Evolutionary conservation across 257 asterid species (phyloP).

Genomic region (Scutellaria barbata): DNA sequence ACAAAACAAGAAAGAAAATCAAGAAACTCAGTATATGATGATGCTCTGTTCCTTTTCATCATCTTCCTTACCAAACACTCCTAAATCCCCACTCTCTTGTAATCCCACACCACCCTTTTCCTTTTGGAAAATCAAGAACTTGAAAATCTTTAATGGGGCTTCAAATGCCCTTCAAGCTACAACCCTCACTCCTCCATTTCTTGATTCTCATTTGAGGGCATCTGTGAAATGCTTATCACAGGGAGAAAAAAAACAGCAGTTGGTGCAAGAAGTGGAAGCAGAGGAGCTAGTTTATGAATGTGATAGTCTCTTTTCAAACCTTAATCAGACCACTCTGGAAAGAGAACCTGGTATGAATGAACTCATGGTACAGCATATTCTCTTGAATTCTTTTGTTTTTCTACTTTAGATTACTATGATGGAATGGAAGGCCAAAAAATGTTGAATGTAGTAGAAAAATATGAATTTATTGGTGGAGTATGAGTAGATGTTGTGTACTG

Average conservation of each 20-base stretch:
- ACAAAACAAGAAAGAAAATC: background rate
- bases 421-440: background rate
- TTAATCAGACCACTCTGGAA: constrained; percentile 72
- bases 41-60: constrained; percentile 44
- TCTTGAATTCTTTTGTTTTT: background rate
- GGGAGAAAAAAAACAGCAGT: constrained; percentile 44
- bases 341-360: constrained; percentile 78
- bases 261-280: constrained; percentile 42
- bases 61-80: constrained; percentile 39
- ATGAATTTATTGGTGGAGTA: too few species aligned
- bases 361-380: background rate
- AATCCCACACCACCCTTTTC: constrained; percentile 19
- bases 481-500: background rate
- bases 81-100: constrained; percentile 31
- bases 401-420: background rate
- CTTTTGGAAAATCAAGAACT: constrained; percentile 33
- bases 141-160: constrained; percentile 12
- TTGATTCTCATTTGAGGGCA: constrained; percentile 29
- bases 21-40: constrained; percentile 29
- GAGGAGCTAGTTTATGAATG: constrained; percentile 52
- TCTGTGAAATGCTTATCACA: constrained; percentile 56
- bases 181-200: constrained; percentile 16
- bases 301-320: constrained; percentile 87
- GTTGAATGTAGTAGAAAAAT: background rate
- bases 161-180: constrained; percentile 22